Evolutionary conservation across 495 filamentous ascomycete genomes (phyloP), one percentile per base, ranked within the genome.

Genomic region (Aspergillus funiculosus): DNA sequence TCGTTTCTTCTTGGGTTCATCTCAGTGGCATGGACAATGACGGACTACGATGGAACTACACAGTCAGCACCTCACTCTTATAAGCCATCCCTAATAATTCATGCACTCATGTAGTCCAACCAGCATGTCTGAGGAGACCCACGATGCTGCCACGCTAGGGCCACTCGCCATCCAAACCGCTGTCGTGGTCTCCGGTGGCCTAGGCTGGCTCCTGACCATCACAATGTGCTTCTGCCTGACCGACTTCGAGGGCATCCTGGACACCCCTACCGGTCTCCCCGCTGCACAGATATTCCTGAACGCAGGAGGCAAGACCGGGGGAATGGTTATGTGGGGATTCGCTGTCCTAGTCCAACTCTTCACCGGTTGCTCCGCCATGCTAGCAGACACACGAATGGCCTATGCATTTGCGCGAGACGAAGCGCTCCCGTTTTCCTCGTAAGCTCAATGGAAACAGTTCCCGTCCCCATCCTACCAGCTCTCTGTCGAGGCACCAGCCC

Each of bases 11-110:
- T 85, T 18, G 81, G 81, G 5, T 87, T 87, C 53, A 66, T 87
- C 9, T 82, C 80, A 4, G 83, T 87, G 2, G 79, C 83, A 10
- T 87, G 82, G 82, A 82, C 78, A 8, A 85, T 86, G 82, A 86
- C 82, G 11, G 82, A 86, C 54, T 86, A 86, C 50, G 82, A 86
- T 54, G 82, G 79, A 20, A 86, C 82, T 0, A 85, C 82, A 11
- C 82, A 86, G 76, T 80, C 54, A 59, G 72, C 56, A 11, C 21
- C 19, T 24, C 18, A 11, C 7, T 17, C 4, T 29, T 35, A 28
- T 31, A 9, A 13, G 1, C 3, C 34, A 9, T 3, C 14, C 10
- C 21, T 9, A 14, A 24, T 18, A 5, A 20, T 7, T 3, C 24
- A 36, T 1, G 1, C 25, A 27, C 20, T 39, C 7, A 38, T 3